A percentile compares a stretch with the other conserved stretches of the same genome.
Conservation (phyloP, 805 yeast species). For the Monosporozyma aerobia region DNA sequence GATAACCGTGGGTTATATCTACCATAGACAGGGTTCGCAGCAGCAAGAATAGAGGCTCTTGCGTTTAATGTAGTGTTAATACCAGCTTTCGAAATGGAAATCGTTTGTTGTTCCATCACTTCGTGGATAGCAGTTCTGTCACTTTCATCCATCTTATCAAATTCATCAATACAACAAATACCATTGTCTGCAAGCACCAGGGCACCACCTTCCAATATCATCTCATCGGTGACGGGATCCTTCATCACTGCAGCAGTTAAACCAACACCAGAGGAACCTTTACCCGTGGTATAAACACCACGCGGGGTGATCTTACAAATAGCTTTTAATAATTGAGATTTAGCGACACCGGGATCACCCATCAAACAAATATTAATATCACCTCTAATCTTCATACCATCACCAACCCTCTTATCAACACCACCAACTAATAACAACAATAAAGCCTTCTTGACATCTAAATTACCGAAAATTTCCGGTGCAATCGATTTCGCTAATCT, state of each 20-base stretch:
- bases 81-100: conserved; percentile 95
- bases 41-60: conserved; percentile 89
- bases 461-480: conserved; percentile 93
- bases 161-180: conserved; percentile 97
- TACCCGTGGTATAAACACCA: conserved; percentile 95
- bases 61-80: conserved; percentile 94
- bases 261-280: conserved; percentile 98
- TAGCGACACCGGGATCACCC: conserved; percentile 99
- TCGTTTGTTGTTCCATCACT: conserved; percentile 99
- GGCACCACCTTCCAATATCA: conserved; percentile 98
- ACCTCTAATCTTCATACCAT: conserved; percentile 96
- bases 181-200: conserved; percentile 95
- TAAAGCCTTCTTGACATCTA: conserved; percentile 86
- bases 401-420: conserved; percentile 88
- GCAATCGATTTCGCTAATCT: conserved; percentile 84
- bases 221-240: conserved; percentile 98
- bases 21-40: conserved; percentile 97
- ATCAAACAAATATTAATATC: conserved; percentile 90
- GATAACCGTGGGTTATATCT: conserved; percentile 84
- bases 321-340: conserved; percentile 87
- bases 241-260: conserved; percentile 97
- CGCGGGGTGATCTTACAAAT: conserved; percentile 90
- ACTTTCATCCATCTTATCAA: conserved; percentile 95
- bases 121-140: conserved; percentile 98
- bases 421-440: conserved; percentile 85